These are phyloP conservation scores for Penicillium atrosanguineum DNA, from an alignment of 495 filamentous ascomycete genomes.

Conservation along the genomic window DNA sequence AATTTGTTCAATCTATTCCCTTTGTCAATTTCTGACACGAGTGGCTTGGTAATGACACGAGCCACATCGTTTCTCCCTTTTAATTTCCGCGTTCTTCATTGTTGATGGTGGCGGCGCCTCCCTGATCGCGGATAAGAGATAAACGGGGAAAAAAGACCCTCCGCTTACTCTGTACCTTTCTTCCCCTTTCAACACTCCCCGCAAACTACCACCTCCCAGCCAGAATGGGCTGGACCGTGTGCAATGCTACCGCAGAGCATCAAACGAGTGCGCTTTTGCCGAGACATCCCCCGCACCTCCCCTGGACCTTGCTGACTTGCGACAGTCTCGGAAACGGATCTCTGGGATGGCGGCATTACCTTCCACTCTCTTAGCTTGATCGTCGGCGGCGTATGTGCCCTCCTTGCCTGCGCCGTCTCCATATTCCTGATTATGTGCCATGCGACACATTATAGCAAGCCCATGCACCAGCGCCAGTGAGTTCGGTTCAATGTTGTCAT, in stretches of 20 bases:
- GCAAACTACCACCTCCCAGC: conserved; percentile 12
- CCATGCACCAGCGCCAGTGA: conserved; percentile 79
- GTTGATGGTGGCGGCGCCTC: conserved; percentile 10
- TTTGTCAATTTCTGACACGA: neutral
- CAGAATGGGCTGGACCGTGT: conserved; percentile 50
- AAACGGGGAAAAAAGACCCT: conserved; percentile 12
- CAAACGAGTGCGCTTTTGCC: conserved; percentile 36
- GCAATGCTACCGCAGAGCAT: conserved; percentile 48
- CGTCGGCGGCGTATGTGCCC: conserved; percentile 45
- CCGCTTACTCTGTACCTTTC: conserved; percentile 3
- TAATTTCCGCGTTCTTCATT: neutral
- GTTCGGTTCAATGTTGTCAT: conserved; percentile 17
- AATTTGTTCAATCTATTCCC: neutral
- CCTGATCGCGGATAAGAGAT: conserved; percentile 28
- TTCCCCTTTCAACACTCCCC: conserved; percentile 7
- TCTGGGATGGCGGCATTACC: conserved; percentile 49
- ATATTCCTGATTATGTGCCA: conserved; percentile 66
- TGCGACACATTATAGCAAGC: conserved; percentile 79
- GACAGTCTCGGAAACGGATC: conserved; percentile 38
- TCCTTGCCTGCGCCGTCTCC: conserved; percentile 43
- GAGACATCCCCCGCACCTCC: neutral
- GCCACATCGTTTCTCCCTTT: conserved; percentile 1
- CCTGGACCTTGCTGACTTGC: conserved; percentile 2
- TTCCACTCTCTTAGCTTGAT: conserved; percentile 50
- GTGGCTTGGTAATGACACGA: neutral